Conservation (phyloP, 331 rosid species). For the Spiraea crenata region DNA sequence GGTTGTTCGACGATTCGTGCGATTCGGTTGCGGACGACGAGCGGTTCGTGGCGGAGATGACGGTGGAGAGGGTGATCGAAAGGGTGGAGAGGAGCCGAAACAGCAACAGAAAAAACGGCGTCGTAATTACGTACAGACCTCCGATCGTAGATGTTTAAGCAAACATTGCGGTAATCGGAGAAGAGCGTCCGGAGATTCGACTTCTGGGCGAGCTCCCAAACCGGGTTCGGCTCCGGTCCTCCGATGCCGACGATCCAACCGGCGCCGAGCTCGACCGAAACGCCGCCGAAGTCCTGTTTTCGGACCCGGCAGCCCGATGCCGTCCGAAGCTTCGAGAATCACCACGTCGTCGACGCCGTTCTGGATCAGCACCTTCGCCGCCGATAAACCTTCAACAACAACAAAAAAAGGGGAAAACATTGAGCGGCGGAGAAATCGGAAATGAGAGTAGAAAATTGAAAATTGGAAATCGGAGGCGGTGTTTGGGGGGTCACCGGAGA, state of each 20-base stretch:
- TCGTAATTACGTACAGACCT: slow-evolving; percentile 48
- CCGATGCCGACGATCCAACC: too few species aligned
- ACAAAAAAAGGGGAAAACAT: background rate
- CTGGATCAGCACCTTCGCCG: slow-evolving; percentile 76
- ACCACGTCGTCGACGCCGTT: slow-evolving; percentile 67
- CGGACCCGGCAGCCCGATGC: slow-evolving; percentile 93
- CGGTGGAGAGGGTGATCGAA: slow-evolving; percentile 41
- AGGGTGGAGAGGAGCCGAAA: slow-evolving; percentile 35
- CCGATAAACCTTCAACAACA: slow-evolving; percentile 53
- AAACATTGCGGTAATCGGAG: slow-evolving; percentile 93
- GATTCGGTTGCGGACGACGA: slow-evolving; percentile 28
- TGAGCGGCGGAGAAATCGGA: background rate
- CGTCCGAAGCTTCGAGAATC: slow-evolving; percentile 86
- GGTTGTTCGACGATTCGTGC: slow-evolving; percentile 33
- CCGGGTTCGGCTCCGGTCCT: slow-evolving; percentile 71
- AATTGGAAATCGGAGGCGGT: background rate
- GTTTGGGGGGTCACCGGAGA: slow-evolving; percentile 57
- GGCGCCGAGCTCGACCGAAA: slow-evolving; percentile 86
- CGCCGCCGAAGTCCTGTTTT: slow-evolving; percentile 71
- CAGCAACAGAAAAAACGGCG: background rate
- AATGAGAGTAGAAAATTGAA: background rate
- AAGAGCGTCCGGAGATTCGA: slow-evolving; percentile 70
- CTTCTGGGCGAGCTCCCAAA: slow-evolving; percentile 79
- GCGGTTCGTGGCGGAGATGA: slow-evolving; percentile 36
- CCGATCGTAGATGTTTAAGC: slow-evolving; percentile 80